Evolutionary conservation across 2,329 filamentous ascomycete species (phyloP).

Genomic region (Penicillium aurantiogriseum): DNA sequence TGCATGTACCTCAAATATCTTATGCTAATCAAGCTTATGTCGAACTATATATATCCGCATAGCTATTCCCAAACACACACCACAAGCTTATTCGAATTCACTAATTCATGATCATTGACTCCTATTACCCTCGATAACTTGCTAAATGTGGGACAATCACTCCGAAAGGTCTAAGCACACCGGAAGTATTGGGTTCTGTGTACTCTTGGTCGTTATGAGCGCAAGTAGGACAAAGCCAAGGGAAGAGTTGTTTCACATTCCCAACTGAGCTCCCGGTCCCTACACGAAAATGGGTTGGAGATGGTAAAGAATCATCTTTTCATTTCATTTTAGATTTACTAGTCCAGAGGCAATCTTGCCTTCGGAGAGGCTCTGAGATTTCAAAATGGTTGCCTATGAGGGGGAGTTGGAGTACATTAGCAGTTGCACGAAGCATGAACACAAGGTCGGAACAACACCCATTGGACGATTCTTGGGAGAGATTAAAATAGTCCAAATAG

Average conservation of each 20-base stretch:
- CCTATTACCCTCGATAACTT: not conserved
- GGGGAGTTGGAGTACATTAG: not conserved
- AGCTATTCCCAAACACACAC: no score
- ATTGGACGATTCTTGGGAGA: slow-evolving; percentile 14
- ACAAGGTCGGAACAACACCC: slow-evolving; percentile 13
- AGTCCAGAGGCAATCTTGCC: not conserved
- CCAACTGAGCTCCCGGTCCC: slow-evolving; percentile 5
- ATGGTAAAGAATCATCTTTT: not conserved
- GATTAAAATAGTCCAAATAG: slow-evolving; percentile 10
- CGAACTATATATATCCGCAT: not conserved
- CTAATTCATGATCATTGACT: not conserved
- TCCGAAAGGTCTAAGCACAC: slow-evolving; percentile 12
- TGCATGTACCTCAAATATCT: not conserved
- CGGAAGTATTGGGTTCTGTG: slow-evolving; percentile 10
- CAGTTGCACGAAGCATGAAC: slow-evolving; percentile 11
- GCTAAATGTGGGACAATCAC: not conserved
- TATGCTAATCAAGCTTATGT: not conserved
- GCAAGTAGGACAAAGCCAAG: slow-evolving; percentile 19
- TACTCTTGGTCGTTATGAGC: slow-evolving; percentile 5
- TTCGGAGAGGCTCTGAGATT: not conserved
- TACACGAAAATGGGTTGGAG: not conserved
- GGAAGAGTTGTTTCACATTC: slow-evolving; percentile 7
- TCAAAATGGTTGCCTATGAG: slow-evolving; percentile 4
- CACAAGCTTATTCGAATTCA: not conserved
- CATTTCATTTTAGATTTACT: not conserved